Percentiles rank a stretch among this genome's conserved stretches.
phyloP scores from a whole-genome alignment of 2,329 filamentous ascomycete species.

The Penicillium olsonii region DNA sequence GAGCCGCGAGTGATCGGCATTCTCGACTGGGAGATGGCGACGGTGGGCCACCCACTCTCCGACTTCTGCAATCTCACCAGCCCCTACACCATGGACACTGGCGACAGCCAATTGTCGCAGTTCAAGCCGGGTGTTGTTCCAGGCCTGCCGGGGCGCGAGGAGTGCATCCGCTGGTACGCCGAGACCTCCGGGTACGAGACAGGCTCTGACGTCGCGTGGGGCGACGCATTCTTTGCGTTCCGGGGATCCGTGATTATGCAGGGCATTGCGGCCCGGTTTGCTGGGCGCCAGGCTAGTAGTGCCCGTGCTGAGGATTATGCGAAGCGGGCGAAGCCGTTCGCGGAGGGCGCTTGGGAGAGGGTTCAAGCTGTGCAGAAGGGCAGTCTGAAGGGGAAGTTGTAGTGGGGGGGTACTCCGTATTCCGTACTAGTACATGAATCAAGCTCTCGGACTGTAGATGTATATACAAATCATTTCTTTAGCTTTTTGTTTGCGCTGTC shows the following conservation, averaged over 20 bases:
- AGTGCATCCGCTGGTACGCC: slow-evolving; percentile 67
- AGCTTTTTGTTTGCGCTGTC: neutral
- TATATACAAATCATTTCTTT: neutral
- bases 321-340: slow-evolving; percentile 68
- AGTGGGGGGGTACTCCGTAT: slow-evolving; percentile 23
- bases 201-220: slow-evolving; percentile 59
- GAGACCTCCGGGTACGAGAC: slow-evolving; percentile 73
- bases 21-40: slow-evolving; percentile 98
- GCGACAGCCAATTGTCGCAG: slow-evolving; percentile 39
- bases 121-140: slow-evolving; percentile 66
- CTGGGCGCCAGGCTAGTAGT: slow-evolving; percentile 84
- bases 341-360: slow-evolving; percentile 74
- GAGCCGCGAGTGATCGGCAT: slow-evolving; percentile 88
- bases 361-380: slow-evolving; percentile 55
- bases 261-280: slow-evolving; percentile 88
- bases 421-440: neutral
- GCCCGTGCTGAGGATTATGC: slow-evolving; percentile 75
- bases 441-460: too few relatives aligned
- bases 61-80: slow-evolving; percentile 78
- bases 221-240: slow-evolving; percentile 64
- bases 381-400: slow-evolving; percentile 47
- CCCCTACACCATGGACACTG: slow-evolving; percentile 40
- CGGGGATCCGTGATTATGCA: slow-evolving; percentile 69
- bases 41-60: slow-evolving; percentile 90
- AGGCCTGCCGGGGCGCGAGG: slow-evolving; percentile 63